A percentile compares a stretch with the other conserved stretches of the same genome.
Conservation (phyloP, 108 stramenopile species). For the Parmales sp. region DNA sequence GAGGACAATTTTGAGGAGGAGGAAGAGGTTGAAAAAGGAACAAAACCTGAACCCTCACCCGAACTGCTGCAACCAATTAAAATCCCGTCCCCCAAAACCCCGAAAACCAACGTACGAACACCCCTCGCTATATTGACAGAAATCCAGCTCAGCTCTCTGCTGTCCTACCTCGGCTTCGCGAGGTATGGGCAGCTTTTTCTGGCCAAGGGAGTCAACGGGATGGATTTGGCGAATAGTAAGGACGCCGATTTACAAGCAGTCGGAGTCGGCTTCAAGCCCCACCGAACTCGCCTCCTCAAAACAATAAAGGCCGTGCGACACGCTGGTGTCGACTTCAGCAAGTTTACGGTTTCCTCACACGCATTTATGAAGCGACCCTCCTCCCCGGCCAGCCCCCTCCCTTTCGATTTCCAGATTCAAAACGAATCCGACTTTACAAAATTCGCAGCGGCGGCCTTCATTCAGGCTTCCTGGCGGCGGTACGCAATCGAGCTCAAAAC, state of each 20-base stretch:
- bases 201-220: neutral
- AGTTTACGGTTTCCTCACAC: neutral
- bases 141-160: no score
- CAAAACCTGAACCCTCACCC: no score
- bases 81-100: no score
- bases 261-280: neutral
- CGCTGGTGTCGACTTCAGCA: neutral
- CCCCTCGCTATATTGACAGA: no score
- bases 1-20: no score
- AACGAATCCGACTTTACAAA: no score
- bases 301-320: neutral
- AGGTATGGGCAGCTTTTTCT: neutral
- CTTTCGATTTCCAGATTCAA: neutral
- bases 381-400: neutral
- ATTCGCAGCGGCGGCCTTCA: no score
- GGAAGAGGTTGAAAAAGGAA: no score
- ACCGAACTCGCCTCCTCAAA: neutral
- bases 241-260: neutral
- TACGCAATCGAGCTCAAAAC: no score
- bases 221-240: neutral
- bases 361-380: neutral
- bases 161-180: slow-evolving; percentile 4
- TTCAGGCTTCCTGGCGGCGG: no score
- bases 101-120: no score
- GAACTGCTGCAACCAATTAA: no score